Evolutionary conservation across 768 basidiomycete genomes (phyloP).

Genomic region (Serendipita sp.): DNA sequence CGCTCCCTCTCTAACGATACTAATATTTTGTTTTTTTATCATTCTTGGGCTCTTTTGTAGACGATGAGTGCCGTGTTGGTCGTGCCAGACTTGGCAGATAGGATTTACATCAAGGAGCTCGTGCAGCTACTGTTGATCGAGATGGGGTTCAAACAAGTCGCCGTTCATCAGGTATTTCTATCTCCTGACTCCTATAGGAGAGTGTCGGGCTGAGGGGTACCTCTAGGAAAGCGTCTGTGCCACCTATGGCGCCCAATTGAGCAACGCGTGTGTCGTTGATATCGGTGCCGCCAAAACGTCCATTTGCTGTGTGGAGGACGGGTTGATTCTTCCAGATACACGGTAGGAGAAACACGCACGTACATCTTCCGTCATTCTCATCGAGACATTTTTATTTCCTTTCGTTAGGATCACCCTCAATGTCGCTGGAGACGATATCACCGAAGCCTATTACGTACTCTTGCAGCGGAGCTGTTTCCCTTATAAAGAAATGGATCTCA

Average conservation of each 20-base stretch:
- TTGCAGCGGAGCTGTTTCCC: slow-evolving; percentile 73
- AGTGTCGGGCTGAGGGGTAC: neutral
- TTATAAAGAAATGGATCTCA: slow-evolving; percentile 67
- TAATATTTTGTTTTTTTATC: neutral
- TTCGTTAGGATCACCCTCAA: slow-evolving; percentile 52
- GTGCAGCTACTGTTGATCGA: slow-evolving; percentile 51
- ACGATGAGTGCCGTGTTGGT: slow-evolving; percentile 37
- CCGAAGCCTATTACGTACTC: slow-evolving; percentile 68
- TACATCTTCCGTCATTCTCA: neutral
- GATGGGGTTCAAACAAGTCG: slow-evolving; percentile 88
- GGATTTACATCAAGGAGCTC: slow-evolving; percentile 65
- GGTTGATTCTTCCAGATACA: slow-evolving; percentile 71
- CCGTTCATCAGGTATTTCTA: slow-evolving; percentile 63
- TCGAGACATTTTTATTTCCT: neutral
- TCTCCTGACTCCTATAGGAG: neutral
- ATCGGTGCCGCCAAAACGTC: slow-evolving; percentile 74
- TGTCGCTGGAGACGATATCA: slow-evolving; percentile 91
- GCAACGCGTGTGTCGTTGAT: slow-evolving; percentile 89
- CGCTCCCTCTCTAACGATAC: neutral
- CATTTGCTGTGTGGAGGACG: slow-evolving; percentile 90
- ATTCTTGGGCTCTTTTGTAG: neutral
- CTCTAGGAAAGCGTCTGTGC: slow-evolving; percentile 77
- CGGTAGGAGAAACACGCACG: slow-evolving; percentile 30
- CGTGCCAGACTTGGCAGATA: slow-evolving; percentile 83
- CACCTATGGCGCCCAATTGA: slow-evolving; percentile 88